Conservation (phyloP, 2,329 filamentous ascomycete species). For the Hypocreales sp. region DNA sequence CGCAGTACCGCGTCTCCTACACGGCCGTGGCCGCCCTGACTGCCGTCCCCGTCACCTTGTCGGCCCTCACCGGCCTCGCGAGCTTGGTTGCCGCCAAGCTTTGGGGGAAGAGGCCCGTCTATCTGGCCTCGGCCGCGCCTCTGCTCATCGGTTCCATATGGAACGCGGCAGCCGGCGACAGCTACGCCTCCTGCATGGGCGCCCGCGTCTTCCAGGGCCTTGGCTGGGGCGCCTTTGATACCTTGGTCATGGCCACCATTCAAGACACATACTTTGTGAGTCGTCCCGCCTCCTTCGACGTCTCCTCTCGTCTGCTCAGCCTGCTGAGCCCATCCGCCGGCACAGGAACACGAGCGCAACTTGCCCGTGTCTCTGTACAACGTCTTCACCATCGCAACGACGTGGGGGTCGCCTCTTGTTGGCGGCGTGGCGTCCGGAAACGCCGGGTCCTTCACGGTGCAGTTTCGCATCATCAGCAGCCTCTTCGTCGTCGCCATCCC, state of each 20-base stretch:
- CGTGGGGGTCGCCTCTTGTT: constrained; percentile 38
- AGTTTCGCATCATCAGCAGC: constrained; percentile 34
- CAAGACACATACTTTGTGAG: constrained; percentile 42
- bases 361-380: constrained; percentile 28
- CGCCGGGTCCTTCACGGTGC: constrained; percentile 24
- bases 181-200: constrained; percentile 30
- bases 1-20: constrained; percentile 27
- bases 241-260: constrained; percentile 33
- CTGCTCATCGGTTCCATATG: constrained; percentile 34
- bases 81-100: constrained; percentile 27
- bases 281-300: background rate
- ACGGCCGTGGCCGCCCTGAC: constrained; percentile 32
- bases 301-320: background rate
- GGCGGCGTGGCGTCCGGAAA: constrained; percentile 31
- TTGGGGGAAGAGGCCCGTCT: constrained; percentile 37
- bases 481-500: constrained; percentile 31
- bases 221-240: constrained; percentile 44
- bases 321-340: background rate
- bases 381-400: constrained; percentile 26
- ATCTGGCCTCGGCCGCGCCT: constrained; percentile 27
- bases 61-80: constrained; percentile 26
- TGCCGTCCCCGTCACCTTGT: constrained; percentile 34
- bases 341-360: constrained; percentile 34
- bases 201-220: constrained; percentile 39
- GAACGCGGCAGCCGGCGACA: constrained; percentile 27